Evolutionary conservation across 306 rosid genomes (phyloP), one percentile per base, ranked within the genome.

Genomic region (Prunus padus): DNA sequence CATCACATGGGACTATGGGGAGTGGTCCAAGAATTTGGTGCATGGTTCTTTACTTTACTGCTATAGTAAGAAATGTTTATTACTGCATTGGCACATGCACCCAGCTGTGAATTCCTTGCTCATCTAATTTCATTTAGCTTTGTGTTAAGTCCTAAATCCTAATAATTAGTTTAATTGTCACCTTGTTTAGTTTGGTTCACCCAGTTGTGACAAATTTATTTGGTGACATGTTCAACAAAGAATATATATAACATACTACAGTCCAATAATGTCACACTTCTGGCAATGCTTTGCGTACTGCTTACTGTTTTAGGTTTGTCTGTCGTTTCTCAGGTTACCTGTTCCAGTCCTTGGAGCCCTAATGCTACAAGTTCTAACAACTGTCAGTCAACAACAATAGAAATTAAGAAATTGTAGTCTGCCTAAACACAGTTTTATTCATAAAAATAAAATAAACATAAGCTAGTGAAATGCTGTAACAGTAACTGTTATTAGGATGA

Each of bases 1-100:
- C 46, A 16, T 73, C 77, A 73, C 77, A 45, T 60, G 68, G 25
- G 25, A 72, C 18, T 44, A 72, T 72, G 66, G 66, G 7, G 46
- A 44, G 28, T 26, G 40, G 76, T 59, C 76, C 56, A 25, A 45
- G 55, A 42, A 72, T 57, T 72, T 23, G 56, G 25, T 57, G 44
- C 23, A 52, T 18, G 28, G 25, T 49, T 14, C 4, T 14, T 47
- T 14, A 47, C 61, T 49, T 46, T 50, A 70, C 50, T 52, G 10
- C 74, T 47, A 46, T 1, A 49, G 61, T 11, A 69, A 50, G 47
- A 69, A 28, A 28, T 69, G 45, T 49, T 49, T 69, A 23, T 26
- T 14, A 22, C 42, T 50, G 73, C 16, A 50, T 28, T 30, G 16
- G 26, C 61, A 69, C 46, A 69, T 50, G 46, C 45, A 68, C 14